Percentiles rank a stretch among this genome's conserved stretches.
These are phyloP conservation scores for Lentinus tigrinus DNA, from an alignment of 768 basidiomycete genomes.

Conservation along the genomic window DNA sequence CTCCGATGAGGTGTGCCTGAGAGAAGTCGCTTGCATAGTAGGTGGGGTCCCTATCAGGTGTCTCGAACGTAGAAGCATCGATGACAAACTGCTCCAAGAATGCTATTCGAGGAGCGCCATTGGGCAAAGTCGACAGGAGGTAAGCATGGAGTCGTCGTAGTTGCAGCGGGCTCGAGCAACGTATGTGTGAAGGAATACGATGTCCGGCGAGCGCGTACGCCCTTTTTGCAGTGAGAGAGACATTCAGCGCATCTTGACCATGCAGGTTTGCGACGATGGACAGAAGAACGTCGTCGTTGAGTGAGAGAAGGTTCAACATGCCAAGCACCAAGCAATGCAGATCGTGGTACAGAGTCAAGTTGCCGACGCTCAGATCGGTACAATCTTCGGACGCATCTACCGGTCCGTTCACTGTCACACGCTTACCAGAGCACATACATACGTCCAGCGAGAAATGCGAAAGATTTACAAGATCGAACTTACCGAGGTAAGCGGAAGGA, in stretches of 20 bases:
- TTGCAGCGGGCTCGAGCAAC: not conserved
- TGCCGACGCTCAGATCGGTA: too few relatives aligned
- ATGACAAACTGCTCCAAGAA: constrained; percentile 1
- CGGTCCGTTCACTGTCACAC: too few relatives aligned
- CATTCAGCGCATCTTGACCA: not conserved
- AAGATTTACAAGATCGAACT: too few relatives aligned
- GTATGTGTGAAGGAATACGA: not conserved
- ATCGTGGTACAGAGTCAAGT: too few relatives aligned
- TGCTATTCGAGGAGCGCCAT: not conserved
- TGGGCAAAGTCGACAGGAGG: not conserved
- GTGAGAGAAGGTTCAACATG: not conserved
- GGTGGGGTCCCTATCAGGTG: too few relatives aligned
- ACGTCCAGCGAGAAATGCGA: too few relatives aligned
- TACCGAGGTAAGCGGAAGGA: too few relatives aligned
- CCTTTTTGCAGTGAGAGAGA: not conserved
- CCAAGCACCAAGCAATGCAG: too few relatives aligned
- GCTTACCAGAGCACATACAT: too few relatives aligned
- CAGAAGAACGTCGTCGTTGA: constrained; percentile 6
- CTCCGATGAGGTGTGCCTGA: not conserved
- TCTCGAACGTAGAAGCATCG: not conserved
- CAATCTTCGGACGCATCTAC: too few relatives aligned
- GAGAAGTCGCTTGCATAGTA: constrained; percentile 4
- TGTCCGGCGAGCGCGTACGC: not conserved
- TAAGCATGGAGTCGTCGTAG: not conserved
- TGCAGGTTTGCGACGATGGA: not conserved